Evolutionary conservation across 1,284 basidiomycete species (phyloP).

Genomic region (Ceratobasidium sp.): DNA sequence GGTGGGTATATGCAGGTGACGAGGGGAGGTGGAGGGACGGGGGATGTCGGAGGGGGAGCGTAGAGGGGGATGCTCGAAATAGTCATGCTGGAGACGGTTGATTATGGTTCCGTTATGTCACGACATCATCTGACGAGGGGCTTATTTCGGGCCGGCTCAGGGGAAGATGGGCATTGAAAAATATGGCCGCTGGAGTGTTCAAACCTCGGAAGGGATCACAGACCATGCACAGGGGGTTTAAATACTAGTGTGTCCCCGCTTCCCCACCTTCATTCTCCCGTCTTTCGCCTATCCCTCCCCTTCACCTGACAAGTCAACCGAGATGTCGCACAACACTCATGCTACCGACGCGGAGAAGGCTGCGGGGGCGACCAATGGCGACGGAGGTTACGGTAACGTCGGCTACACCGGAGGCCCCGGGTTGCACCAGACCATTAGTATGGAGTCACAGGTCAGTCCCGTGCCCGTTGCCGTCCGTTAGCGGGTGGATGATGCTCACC

Average conservation of each 20-base stretch:
- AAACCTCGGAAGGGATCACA: background rate
- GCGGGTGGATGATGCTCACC: background rate
- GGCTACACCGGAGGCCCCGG: background rate
- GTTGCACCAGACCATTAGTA: background rate
- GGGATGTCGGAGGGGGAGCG: background rate
- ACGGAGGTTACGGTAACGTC: background rate
- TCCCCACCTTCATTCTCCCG: conserved; percentile 32
- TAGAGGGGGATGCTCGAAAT: conserved; percentile 1
- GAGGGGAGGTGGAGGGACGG: background rate
- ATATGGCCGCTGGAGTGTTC: conserved; percentile 1
- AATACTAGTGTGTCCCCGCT: conserved; percentile 24
- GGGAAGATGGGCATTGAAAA: background rate
- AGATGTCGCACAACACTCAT: conserved; percentile 35
- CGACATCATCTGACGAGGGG: conserved; percentile 10
- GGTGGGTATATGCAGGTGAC: background rate
- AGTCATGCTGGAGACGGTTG: background rate
- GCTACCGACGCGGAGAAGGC: conserved; percentile 38
- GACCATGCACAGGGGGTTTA: conserved; percentile 3
- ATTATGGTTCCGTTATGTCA: conserved; percentile 12
- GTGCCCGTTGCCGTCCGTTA: background rate
- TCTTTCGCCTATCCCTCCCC: conserved; percentile 38
- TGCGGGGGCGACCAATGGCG: conserved; percentile 29
- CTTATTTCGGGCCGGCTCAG: conserved; percentile 20
- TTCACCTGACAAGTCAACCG: background rate
- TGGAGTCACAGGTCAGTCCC: conserved; percentile 9